A percentile compares a stretch with the other conserved stretches of the same genome.
phyloP scores from a whole-genome alignment of 148 eudicot genomes.

The Talinum fruticosum region DNA sequence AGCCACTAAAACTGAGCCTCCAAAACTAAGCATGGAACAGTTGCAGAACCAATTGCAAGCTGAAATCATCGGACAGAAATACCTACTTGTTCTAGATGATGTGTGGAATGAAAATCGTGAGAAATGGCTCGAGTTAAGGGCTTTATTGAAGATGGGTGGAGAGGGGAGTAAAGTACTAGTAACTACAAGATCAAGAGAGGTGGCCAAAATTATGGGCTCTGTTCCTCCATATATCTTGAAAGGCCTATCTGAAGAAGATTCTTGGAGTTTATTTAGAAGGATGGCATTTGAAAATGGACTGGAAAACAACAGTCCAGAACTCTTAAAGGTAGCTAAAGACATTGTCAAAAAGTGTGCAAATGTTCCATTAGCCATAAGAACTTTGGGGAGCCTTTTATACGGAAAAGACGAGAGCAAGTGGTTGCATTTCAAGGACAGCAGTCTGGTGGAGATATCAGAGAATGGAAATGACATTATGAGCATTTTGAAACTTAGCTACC shows the following conservation, averaged over 20 bases:
- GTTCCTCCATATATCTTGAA: background rate
- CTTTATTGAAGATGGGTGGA: constrained; percentile 6
- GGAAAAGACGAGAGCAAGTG: constrained; percentile 18
- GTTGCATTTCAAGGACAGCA: constrained; percentile 4
- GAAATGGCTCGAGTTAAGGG: constrained; percentile 12
- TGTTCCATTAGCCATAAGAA: constrained; percentile 24
- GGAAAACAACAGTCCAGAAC: background rate
- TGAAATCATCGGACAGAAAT: background rate
- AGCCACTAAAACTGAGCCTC: background rate
- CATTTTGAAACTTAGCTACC: constrained; percentile 28
- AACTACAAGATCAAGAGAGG: constrained; percentile 19
- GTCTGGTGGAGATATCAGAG: constrained; percentile 1
- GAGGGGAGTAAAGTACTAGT: constrained; percentile 23
- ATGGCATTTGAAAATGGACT: constrained; percentile 19
- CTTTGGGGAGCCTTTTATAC: constrained; percentile 19
- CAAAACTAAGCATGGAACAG: constrained; percentile 10
- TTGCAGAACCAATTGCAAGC: background rate
- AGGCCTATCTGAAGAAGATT: constrained; percentile 18
- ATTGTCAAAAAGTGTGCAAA: constrained; percentile 23
- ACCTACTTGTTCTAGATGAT: constrained; percentile 20
- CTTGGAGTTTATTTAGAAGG: constrained; percentile 16
- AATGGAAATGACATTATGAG: constrained; percentile 2
- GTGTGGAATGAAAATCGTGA: constrained; percentile 11
- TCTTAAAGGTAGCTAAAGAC: constrained; percentile 18
- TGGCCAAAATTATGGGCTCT: constrained; percentile 14